A percentile compares a stretch with the other conserved stretches of the same genome.
Evolutionary conservation across 345 rosid genomes (phyloP).

Genomic region (Brassica napus): Da-Ae NC_063439.1:2916501-2917000

Average conservation of each 20-base stretch:
- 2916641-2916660: background rate
- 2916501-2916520: conserved; percentile 43
- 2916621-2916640: background rate
- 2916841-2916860: no score
- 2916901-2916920: no score
- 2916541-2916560: conserved; percentile 54
- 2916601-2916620: background rate
- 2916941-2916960: no score
- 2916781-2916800: no score
- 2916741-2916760: background rate
- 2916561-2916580: conserved; percentile 94
- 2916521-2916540: conserved; percentile 50
- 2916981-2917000: no score
- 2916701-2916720: background rate
- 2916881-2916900: no score
- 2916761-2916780: background rate
- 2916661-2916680: background rate
- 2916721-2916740: conserved; percentile 1
- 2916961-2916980: no score
- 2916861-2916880: no score
- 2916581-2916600: conserved; percentile 8
- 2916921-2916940: no score
- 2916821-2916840: no score
- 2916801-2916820: no score
- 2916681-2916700: conserved; percentile 11